Evolutionary conservation across 2,329 filamentous ascomycete genomes (phyloP).

Genomic region (Exophiala sp.): DNA sequence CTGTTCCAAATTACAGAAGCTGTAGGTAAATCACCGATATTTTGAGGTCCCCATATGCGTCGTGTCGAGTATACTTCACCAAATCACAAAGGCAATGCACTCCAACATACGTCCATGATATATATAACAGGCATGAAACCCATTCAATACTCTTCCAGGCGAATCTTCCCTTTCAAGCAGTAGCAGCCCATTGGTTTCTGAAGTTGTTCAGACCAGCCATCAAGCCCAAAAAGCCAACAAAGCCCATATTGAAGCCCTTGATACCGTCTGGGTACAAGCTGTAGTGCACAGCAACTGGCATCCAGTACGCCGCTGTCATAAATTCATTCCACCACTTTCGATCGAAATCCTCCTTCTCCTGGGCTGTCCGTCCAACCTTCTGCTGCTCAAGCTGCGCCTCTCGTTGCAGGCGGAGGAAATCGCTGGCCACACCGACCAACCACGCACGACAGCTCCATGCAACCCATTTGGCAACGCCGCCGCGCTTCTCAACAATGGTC

Average conservation of each 20-base stretch:
- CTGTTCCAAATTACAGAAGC: too few species aligned
- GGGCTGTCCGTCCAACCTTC: slow-evolving; percentile 7
- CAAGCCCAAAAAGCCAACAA: slow-evolving; percentile 58
- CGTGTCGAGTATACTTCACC: too few species aligned
- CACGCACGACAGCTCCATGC: slow-evolving; percentile 76
- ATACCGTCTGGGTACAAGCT: slow-evolving; percentile 62
- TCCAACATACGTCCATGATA: too few species aligned
- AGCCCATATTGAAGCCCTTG: slow-evolving; percentile 51
- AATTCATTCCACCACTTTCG: slow-evolving; percentile 30
- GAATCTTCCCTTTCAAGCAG: slow-evolving; percentile 24
- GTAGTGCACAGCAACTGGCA: slow-evolving; percentile 82
- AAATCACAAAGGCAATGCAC: too few species aligned
- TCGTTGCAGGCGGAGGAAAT: slow-evolving; percentile 64
- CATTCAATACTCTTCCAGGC: too few species aligned
- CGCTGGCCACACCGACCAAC: slow-evolving; percentile 71
- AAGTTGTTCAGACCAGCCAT: slow-evolving; percentile 47
- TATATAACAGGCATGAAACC: neutral
- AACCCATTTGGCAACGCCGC: slow-evolving; percentile 57
- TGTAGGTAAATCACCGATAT: too few species aligned
- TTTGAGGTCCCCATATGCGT: too few species aligned
- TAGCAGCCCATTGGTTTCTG: slow-evolving; percentile 44
- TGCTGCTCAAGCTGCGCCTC: slow-evolving; percentile 33
- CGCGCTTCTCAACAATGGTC: slow-evolving; percentile 36
- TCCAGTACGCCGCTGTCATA: slow-evolving; percentile 51
- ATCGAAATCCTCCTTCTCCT: slow-evolving; percentile 29